Base-by-base conservation (phyloP, 495 filamentous ascomycete species). In the Podospora fimiseda region DNA sequence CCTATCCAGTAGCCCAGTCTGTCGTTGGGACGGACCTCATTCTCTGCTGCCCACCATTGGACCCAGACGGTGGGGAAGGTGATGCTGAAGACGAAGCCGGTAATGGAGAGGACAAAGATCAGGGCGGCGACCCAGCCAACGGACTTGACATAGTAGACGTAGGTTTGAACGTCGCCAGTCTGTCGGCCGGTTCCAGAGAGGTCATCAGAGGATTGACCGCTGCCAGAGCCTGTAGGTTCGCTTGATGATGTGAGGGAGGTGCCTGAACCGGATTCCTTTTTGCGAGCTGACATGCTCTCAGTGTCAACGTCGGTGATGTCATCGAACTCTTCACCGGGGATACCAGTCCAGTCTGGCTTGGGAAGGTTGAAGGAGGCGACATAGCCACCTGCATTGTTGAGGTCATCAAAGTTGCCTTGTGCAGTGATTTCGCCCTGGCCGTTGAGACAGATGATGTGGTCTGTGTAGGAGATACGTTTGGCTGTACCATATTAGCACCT, bases 121-220 rank as follows among this genome's bases (percentile, higher is more conserved):
- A 74, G 16, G 0, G 69, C 70, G 0, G 70, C 64, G 11, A 70
- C 30, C 72, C 69, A 74, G 14, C 80, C 80, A 22, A 81, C 72
- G 0, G 75, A 70, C 33, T 63, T 63, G 48, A 77, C 52, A 50
- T 82, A 83, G 58, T 80, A 82, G 5, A 65, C 51, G 58, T 83
- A 83, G 48, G 82, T 72, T 11, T 77, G 67, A 3, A 79, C 59
- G 52, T 83, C 79, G 11, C 78, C 78, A 5, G 75, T 72, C 37
- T 60, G 60, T 8, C 72, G 62, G 24, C 68, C 70, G 23, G 19
- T 51, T 1, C 21, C 51, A n/a, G 45, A 44, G 3, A 24, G 47
- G 2, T 21, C 27, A 21, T 55, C 30, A 13, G 9, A 36, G 9
- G 33, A 5, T 15, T 33, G 42, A 2, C 22, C 19, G n/a, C 27